Conservation (phyloP, 1,284 basidiomycete species). For the Volvariella surrecta region DNA sequence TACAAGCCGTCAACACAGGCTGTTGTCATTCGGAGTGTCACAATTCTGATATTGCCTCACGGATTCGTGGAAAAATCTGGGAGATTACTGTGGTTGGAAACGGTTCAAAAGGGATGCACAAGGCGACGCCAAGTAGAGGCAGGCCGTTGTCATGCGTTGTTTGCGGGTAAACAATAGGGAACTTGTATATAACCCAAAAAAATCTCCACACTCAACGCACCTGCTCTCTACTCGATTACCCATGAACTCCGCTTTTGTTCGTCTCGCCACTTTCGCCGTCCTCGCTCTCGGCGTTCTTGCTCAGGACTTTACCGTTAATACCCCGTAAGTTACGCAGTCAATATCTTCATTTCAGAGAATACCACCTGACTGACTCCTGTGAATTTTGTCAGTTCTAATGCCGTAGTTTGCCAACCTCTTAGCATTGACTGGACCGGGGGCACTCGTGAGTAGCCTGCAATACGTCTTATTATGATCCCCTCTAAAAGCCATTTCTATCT, state of each 20-base stretch:
- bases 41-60: too few species aligned
- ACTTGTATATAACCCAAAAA: slow-evolving; percentile 16
- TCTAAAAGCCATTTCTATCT: not conserved
- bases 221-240: slow-evolving; percentile 12
- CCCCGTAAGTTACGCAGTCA: slow-evolving; percentile 57
- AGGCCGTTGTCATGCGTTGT: slow-evolving; percentile 12
- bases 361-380: slow-evolving; percentile 9
- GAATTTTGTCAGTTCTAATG: slow-evolving; percentile 24
- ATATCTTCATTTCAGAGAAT: not conserved
- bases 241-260: slow-evolving; percentile 37
- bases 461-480: not conserved
- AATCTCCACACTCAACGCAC: slow-evolving; percentile 12
- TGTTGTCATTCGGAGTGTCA: too few species aligned
- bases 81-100: too few species aligned
- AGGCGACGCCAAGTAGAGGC: not conserved
- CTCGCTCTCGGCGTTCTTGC: slow-evolving; percentile 31
- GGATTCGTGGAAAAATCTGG: too few species aligned
- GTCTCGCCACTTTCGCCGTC: slow-evolving; percentile 26
- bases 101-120: not conserved
- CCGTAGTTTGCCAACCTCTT: slow-evolving; percentile 43
- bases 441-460: slow-evolving; percentile 28
- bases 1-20: too few species aligned
- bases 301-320: slow-evolving; percentile 44
- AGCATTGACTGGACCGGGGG: slow-evolving; percentile 42
- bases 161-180: slow-evolving; percentile 11